phyloP scores from a whole-genome alignment of 2,329 filamentous ascomycete genomes.

The Pestalotiopsis fici region DNA sequence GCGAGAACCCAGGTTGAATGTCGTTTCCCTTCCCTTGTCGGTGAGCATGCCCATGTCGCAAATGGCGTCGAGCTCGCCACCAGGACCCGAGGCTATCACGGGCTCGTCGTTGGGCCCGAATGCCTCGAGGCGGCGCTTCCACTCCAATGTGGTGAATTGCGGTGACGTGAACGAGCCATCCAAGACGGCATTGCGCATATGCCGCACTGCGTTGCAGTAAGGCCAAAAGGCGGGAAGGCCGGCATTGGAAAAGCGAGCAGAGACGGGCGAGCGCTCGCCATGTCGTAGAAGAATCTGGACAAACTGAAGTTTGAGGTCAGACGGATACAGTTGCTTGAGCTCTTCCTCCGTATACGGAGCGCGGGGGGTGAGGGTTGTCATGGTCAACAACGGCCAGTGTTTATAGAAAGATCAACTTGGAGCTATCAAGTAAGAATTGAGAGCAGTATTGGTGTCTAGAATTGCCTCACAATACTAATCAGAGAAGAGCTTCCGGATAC shows the following conservation, averaged over 20 bases:
- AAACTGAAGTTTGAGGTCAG: conserved; percentile 77
- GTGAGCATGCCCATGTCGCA: conserved; percentile 81
- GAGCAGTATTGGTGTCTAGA: neutral
- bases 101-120: conserved; percentile 74
- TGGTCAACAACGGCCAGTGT: conserved; percentile 36
- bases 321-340: conserved; percentile 78
- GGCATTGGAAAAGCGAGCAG: conserved; percentile 82
- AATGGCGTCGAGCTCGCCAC: conserved; percentile 73
- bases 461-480: neutral
- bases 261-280: conserved; percentile 82
- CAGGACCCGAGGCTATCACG: conserved; percentile 66
- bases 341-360: conserved; percentile 79
- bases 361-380: conserved; percentile 79
- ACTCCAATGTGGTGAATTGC: conserved; percentile 51
- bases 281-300: conserved; percentile 86
- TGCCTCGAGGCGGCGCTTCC: conserved; percentile 78
- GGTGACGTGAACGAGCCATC: conserved; percentile 32
- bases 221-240: conserved; percentile 77
- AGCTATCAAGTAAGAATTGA: neutral
- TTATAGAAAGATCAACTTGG: neutral
- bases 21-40: conserved; percentile 72
- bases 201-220: conserved; percentile 79
- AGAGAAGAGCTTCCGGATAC: neutral
- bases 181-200: conserved; percentile 60
- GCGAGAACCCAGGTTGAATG: conserved; percentile 67